Conservation (phyloP, 73 alveolate genomes). For the Diophrys appendiculata region DNA sequence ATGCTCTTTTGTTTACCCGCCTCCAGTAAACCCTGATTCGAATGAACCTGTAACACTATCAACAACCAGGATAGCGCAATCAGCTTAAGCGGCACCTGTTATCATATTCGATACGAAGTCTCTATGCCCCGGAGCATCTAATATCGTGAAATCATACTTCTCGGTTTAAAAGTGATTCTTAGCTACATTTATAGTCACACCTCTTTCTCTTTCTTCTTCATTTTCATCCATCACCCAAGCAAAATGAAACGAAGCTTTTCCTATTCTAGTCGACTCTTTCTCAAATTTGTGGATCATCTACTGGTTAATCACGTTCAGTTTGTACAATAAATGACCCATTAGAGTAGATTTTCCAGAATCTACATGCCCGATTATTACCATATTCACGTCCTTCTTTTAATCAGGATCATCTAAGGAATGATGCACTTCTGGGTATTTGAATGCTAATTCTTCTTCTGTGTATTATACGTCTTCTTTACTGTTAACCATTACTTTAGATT, state of each 20-base stretch:
- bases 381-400: constrained; percentile 67
- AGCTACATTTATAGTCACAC: constrained; percentile 97
- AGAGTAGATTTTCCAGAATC: constrained; percentile 96
- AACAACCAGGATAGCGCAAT: constrained; percentile 88
- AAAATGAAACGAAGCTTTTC: constrained; percentile 72
- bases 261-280: constrained; percentile 62
- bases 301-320: constrained; percentile 58
- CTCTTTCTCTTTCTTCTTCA: constrained; percentile 90
- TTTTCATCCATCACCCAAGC: constrained; percentile 96
- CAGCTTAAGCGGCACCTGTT: constrained; percentile 97
- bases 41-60: constrained; percentile 76
- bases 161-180: constrained; percentile 81
- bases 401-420: constrained; percentile 8
- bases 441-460: constrained; percentile 15
- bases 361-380: constrained; percentile 95
- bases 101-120: constrained; percentile 99
- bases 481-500: constrained; percentile 5
- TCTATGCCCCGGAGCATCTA: constrained; percentile 99
- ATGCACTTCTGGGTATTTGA: constrained; percentile 47
- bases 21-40: constrained; percentile 84
- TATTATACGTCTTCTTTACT: constrained; percentile 6
- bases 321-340: constrained; percentile 88
- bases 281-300: constrained; percentile 65
- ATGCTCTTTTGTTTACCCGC: constrained; percentile 95
- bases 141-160: constrained; percentile 69